phyloP scores from a whole-genome alignment of 1,284 basidiomycete species.

The Wallemia ichthyophaga region DNA sequence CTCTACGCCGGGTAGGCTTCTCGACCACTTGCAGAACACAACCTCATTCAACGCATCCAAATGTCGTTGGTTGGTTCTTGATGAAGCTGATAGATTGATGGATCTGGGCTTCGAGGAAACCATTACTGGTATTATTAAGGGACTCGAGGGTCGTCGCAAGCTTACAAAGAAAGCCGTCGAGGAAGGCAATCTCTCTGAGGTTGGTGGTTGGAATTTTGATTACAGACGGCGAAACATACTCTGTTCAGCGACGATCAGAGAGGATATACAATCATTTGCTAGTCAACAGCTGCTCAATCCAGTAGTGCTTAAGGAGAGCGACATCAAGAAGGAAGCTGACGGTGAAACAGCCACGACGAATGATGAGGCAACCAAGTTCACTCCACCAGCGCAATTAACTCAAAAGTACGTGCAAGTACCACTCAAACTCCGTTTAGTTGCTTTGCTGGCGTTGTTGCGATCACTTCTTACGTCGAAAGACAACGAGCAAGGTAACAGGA shows the following conservation, averaged over 20 bases:
- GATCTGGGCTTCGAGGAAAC: slow-evolving; percentile 35
- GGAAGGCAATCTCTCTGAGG: slow-evolving; percentile 18
- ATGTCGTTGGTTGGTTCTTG: slow-evolving; percentile 79
- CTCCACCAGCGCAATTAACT: slow-evolving; percentile 74
- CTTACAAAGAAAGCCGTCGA: slow-evolving; percentile 38
- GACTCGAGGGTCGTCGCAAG: slow-evolving; percentile 44
- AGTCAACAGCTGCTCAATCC: slow-evolving; percentile 37
- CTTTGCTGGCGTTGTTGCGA: slow-evolving; percentile 55
- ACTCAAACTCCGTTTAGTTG: slow-evolving; percentile 70
- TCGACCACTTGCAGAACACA: slow-evolving; percentile 54
- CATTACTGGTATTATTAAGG: slow-evolving; percentile 50
- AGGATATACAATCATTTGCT: slow-evolving; percentile 76
- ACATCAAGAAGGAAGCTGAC: slow-evolving; percentile 1
- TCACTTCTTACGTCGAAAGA: slow-evolving; percentile 24
- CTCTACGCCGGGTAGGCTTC: slow-evolving; percentile 33
- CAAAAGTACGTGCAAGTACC: slow-evolving; percentile 83
- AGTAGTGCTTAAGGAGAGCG: slow-evolving; percentile 17
- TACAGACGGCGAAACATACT: slow-evolving; percentile 47
- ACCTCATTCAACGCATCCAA: slow-evolving; percentile 70
- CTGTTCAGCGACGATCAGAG: slow-evolving; percentile 86
- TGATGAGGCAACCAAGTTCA: slow-evolving; percentile 31
- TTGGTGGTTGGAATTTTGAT: slow-evolving; percentile 63
- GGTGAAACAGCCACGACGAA: slow-evolving; percentile 6
- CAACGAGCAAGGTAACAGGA: slow-evolving; percentile 21
- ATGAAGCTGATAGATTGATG: slow-evolving; percentile 77